Base-by-base conservation (phyloP, 305 asterid species). In the Fraxinus ornus region DNA sequence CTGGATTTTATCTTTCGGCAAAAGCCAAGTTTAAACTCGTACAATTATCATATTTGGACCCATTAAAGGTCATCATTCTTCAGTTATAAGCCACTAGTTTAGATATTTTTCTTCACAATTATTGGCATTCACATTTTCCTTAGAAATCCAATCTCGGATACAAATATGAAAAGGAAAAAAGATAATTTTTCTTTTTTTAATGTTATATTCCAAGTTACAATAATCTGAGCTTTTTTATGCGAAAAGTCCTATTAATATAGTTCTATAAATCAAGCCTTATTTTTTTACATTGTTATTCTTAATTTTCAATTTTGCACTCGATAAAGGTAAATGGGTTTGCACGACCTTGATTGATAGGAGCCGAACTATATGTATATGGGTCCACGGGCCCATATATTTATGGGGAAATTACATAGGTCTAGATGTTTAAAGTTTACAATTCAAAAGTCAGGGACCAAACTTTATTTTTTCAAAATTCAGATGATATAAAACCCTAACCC, bases 1-100 rank as follows among this genome's bases (percentile, higher is more conserved):
- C 72, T 81, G 12, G 1, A 64, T 64, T 73, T 37, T 82, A 52
- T 64, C 83, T 85, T 84, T 82, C 81, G 83, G 83, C 81, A 49
- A 17, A 30, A 77, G 72, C 9, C 21, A 49, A 41, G 36, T 28
- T 80, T 17, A 47, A 35, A 62, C 78, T 75, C 32, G 64, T 75
- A 24, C 37, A 32, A 35, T 78, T 44, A 73, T 74, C 71, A 62
- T 74, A 28, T 78, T 78, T 79, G 79, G 81, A 74, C 81, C 85
- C 87, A 81, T 73, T 78, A 76, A 62, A 30, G 70, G 68, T 72
- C 82, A 15, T 74, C 76, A 62, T 10, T 75, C 76, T 22, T 12
- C 60, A 35, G 44, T 64, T 76, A 60, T 44, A 83, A 76, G 32
- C 83, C 81, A 79, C 83, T 35, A 52, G 8, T 49, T 70, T 4